Conservation (phyloP, 2,329 filamentous ascomycete species). For the Trichoderma koningii region DNA sequence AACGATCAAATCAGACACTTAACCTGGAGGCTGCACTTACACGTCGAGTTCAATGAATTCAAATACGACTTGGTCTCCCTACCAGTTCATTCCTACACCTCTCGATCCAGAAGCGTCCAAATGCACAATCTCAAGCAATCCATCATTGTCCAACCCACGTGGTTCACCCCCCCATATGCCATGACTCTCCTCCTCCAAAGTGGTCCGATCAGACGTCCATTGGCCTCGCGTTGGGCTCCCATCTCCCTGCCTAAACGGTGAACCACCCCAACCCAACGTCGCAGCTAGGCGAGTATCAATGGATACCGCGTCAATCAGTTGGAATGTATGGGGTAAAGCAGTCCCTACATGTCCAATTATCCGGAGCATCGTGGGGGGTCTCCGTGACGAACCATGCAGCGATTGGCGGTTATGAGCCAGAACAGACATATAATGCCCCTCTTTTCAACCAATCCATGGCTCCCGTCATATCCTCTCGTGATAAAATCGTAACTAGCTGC, state of each 20-base stretch:
- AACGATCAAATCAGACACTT: neutral
- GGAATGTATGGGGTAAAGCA: neutral
- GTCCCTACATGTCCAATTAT: neutral
- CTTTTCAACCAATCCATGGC: neutral
- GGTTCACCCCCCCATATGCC: neutral
- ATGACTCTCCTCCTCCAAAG: neutral
- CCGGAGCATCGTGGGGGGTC: neutral
- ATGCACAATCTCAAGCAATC: neutral
- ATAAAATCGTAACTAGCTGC: no score
- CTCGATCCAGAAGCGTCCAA: no score
- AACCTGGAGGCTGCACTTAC: neutral
- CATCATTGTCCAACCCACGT: neutral
- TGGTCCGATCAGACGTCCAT: neutral
- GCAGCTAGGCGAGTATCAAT: neutral
- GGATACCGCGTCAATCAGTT: neutral
- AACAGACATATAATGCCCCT: neutral
- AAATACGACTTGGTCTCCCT: no score
- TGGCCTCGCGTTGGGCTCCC: constrained; percentile 8
- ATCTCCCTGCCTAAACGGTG: constrained; percentile 11
- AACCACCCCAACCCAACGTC: constrained; percentile 4
- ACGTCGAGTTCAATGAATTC: no score
- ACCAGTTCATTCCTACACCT: no score
- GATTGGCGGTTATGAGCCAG: neutral
- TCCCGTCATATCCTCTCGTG: neutral
- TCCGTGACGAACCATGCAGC: neutral